A percentile compares a stretch with the other conserved stretches of the same genome.
Conservation (phyloP, 305 asterid species). For the Solanum hybrid region DNA sequence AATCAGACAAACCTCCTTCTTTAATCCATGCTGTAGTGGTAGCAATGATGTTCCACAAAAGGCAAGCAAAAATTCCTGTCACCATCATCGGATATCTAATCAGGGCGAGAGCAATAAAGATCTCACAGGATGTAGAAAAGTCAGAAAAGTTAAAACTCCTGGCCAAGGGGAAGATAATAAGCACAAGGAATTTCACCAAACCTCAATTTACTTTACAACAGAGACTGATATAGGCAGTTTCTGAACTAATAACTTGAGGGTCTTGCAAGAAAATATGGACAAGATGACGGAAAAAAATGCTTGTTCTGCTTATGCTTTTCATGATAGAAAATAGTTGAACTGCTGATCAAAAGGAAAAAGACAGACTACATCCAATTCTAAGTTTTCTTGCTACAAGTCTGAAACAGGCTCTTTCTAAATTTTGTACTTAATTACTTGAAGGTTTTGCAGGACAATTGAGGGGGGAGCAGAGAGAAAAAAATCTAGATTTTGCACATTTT, state of each 20-base stretch:
- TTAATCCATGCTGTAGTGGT: conserved; percentile 90
- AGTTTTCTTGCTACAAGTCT: background rate
- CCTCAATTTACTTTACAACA: background rate
- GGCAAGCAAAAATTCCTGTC: conserved; percentile 63
- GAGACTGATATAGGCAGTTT: background rate
- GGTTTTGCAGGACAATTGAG: background rate
- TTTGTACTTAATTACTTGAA: background rate
- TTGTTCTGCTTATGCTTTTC: background rate
- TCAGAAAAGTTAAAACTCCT: background rate
- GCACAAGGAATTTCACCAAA: background rate
- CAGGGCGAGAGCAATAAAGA: background rate
- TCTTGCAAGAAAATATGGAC: background rate
- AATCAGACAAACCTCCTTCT: conserved; percentile 52
- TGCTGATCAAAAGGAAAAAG: background rate
- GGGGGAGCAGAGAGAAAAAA: background rate
- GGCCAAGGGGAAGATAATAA: background rate
- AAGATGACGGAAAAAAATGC: background rate
- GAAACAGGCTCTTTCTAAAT: background rate
- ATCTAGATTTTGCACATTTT: background rate
- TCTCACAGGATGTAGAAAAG: background rate
- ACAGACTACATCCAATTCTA: background rate
- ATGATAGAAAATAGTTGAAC: background rate
- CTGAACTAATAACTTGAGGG: background rate
- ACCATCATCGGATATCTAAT: conserved; percentile 7
- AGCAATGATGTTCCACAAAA: conserved; percentile 77